These are phyloP conservation scores for Pseudomonodictys pantanalensis DNA, from an alignment of 495 filamentous ascomycete genomes.

Conservation along the genomic window DNA sequence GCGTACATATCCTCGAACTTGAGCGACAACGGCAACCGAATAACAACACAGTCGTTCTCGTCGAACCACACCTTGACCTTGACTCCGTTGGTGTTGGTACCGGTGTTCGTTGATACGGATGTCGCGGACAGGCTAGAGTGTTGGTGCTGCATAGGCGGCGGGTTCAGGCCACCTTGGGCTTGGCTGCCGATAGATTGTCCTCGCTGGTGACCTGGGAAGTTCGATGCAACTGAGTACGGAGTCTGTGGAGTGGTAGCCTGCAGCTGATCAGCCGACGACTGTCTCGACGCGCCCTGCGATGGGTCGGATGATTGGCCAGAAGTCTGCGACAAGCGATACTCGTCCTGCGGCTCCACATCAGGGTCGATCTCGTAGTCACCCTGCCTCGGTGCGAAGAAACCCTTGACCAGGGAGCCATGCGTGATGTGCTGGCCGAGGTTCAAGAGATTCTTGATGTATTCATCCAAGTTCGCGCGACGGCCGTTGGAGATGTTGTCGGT, in stretches of 20 bases:
- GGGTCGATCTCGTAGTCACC: slow-evolving; percentile 88
- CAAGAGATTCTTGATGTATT: slow-evolving; percentile 89
- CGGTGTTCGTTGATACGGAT: slow-evolving; percentile 41
- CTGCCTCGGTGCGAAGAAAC: slow-evolving; percentile 84
- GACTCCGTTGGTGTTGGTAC: slow-evolving; percentile 51
- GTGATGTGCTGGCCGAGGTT: slow-evolving; percentile 80
- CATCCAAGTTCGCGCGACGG: slow-evolving; percentile 83
- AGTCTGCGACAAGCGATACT: slow-evolving; percentile 32
- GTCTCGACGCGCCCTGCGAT: slow-evolving; percentile 59
- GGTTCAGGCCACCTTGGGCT: slow-evolving; percentile 21
- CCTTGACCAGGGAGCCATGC: slow-evolving; percentile 74
- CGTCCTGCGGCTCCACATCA: slow-evolving; percentile 32
- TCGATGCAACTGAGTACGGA: slow-evolving; percentile 22
- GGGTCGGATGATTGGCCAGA: slow-evolving; percentile 31
- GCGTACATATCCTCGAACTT: slow-evolving; percentile 54
- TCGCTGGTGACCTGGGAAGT: slow-evolving; percentile 52
- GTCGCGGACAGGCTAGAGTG: slow-evolving; percentile 52
- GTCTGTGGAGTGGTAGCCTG: slow-evolving; percentile 22
- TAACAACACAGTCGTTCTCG: slow-evolving; percentile 84
- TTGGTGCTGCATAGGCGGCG: slow-evolving; percentile 31
- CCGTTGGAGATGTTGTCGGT: slow-evolving; percentile 96
- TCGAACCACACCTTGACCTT: slow-evolving; percentile 91
- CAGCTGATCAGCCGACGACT: slow-evolving; percentile 54
- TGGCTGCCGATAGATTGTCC: slow-evolving; percentile 49
- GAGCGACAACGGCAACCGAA: slow-evolving; percentile 80